These are phyloP conservation scores for Kodamaea neixiangensis DNA, from an alignment of 805 yeast genomes.

Conservation along the genomic window DNA sequence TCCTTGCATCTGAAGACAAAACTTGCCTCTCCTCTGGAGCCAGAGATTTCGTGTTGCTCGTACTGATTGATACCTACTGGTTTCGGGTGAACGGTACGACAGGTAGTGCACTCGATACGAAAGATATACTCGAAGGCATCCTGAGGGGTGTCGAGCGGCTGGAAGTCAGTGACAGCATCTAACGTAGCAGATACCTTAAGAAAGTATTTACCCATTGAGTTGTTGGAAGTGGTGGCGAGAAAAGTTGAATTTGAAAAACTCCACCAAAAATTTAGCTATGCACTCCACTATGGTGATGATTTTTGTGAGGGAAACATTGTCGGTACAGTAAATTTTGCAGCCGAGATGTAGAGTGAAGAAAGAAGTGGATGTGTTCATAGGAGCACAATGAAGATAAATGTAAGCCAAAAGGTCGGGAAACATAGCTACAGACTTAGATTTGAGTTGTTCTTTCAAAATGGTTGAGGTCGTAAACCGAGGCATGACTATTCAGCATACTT, in stretches of 20 bases:
- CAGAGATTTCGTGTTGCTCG: constrained; percentile 64
- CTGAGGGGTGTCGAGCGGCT: constrained; percentile 59
- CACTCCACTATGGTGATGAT: neutral
- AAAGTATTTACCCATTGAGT: constrained; percentile 39
- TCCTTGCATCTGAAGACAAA: constrained; percentile 74
- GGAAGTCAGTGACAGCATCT: constrained; percentile 54
- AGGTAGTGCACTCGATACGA: constrained; percentile 69
- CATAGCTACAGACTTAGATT: too few species aligned
- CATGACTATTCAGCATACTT: too few species aligned
- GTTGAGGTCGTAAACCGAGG: too few species aligned
- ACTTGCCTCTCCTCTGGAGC: constrained; percentile 81
- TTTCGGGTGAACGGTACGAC: constrained; percentile 77
- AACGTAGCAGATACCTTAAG: constrained; percentile 48
- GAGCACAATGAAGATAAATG: too few species aligned
- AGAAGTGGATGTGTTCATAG: too few species aligned
- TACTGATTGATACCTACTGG: constrained; percentile 65
- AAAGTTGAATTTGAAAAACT: neutral
- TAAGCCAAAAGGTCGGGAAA: too few species aligned
- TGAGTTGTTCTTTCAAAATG: too few species aligned
- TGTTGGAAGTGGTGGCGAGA: neutral
- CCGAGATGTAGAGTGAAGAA: too few species aligned
- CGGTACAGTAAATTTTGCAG: too few species aligned
- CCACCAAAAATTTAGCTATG: neutral
- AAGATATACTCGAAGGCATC: constrained; percentile 77
- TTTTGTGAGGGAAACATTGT: neutral